A percentile compares a stretch with the other conserved stretches of the same genome.
phyloP scores from a whole-genome alignment of 768 basidiomycete species.

The Russula virescens region DNA sequence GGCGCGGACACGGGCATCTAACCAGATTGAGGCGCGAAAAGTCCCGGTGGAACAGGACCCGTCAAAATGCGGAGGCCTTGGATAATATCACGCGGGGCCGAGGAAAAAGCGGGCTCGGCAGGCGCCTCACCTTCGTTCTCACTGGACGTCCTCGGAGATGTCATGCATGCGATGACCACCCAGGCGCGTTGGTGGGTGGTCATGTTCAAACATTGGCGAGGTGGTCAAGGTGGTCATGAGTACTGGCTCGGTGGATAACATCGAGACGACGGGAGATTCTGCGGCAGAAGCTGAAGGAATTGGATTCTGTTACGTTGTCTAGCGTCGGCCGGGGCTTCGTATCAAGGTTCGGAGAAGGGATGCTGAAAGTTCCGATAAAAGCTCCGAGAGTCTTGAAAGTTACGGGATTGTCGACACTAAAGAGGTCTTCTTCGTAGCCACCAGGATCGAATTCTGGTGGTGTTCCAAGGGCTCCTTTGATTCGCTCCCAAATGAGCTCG shows the following conservation, averaged over 20 bases:
- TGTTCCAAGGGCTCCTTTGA: conserved; percentile 83
- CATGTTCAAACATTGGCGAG: conserved; percentile 21
- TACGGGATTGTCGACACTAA: not conserved
- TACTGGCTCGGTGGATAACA: too few relatives aligned
- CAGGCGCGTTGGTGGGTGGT: conserved; percentile 32
- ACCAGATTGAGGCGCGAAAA: too few relatives aligned
- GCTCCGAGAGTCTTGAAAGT: conserved; percentile 9
- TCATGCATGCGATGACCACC: conserved; percentile 33
- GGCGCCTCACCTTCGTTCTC: conserved; percentile 4
- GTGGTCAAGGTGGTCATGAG: too few relatives aligned
- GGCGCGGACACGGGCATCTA: too few relatives aligned
- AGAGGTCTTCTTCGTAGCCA: conserved; percentile 30
- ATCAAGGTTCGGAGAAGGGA: not conserved
- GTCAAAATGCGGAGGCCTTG: conserved; percentile 52
- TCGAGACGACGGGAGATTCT: too few relatives aligned
- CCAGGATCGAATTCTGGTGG: conserved; percentile 78
- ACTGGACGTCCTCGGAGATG: conserved; percentile 25
- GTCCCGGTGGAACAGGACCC: too few relatives aligned
- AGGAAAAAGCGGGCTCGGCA: not conserved
- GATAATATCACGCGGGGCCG: conserved; percentile 29
- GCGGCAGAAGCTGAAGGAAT: too few relatives aligned
- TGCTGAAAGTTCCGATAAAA: conserved; percentile 2
- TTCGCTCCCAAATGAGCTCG: conserved; percentile 87
- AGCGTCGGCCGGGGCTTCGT: not conserved
- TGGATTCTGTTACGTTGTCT: conserved; percentile 10